A percentile compares a stretch with the other conserved stretches of the same genome.
Evolutionary conservation across 2,329 filamentous ascomycete species (phyloP).

Genomic region (Chaetomiaceae sp.): DNA sequence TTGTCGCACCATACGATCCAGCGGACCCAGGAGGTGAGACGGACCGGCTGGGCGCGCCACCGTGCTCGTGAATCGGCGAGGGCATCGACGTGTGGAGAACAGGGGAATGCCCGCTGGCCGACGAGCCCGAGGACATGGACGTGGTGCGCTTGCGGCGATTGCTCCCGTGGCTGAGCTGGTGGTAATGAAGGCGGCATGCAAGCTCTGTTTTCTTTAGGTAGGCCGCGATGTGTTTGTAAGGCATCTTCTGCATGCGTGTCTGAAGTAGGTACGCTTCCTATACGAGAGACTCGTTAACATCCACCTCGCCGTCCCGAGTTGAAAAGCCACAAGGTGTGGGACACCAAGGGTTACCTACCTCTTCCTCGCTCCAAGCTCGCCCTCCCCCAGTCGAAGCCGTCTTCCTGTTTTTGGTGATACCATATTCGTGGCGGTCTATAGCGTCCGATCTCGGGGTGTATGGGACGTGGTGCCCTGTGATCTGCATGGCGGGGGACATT

Average conservation of each 20-base stretch:
- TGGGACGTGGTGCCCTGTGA: slow-evolving; percentile 40
- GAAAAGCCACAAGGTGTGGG: background rate
- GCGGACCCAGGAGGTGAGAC: slow-evolving; percentile 45
- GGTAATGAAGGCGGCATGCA: slow-evolving; percentile 81
- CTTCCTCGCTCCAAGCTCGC: slow-evolving; percentile 80
- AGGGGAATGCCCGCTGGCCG: slow-evolving; percentile 48
- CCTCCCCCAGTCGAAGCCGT: slow-evolving; percentile 67
- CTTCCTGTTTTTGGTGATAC: slow-evolving; percentile 63
- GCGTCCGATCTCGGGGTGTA: slow-evolving; percentile 52
- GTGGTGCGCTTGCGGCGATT: slow-evolving; percentile 73
- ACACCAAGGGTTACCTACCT: slow-evolving; percentile 51
- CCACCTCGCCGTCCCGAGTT: background rate
- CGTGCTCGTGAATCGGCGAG: slow-evolving; percentile 48
- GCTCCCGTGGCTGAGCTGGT: slow-evolving; percentile 77
- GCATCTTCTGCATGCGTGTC: slow-evolving; percentile 81
- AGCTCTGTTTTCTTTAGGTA: slow-evolving; percentile 85
- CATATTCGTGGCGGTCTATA: slow-evolving; percentile 55
- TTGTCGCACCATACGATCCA: slow-evolving; percentile 42
- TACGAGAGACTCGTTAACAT: slow-evolving; percentile 11
- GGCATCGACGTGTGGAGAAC: slow-evolving; percentile 44
- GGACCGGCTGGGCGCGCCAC: slow-evolving; percentile 39
- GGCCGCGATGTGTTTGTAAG: slow-evolving; percentile 83
- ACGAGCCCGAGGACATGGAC: slow-evolving; percentile 65
- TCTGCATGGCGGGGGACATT: slow-evolving; percentile 51
- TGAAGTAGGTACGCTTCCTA: slow-evolving; percentile 81